A percentile compares a stretch with the other conserved stretches of the same genome.
phyloP scores from a whole-genome alignment of 192 early-diverging fungal genomes.

The Rhizophagus clarus region DNA sequence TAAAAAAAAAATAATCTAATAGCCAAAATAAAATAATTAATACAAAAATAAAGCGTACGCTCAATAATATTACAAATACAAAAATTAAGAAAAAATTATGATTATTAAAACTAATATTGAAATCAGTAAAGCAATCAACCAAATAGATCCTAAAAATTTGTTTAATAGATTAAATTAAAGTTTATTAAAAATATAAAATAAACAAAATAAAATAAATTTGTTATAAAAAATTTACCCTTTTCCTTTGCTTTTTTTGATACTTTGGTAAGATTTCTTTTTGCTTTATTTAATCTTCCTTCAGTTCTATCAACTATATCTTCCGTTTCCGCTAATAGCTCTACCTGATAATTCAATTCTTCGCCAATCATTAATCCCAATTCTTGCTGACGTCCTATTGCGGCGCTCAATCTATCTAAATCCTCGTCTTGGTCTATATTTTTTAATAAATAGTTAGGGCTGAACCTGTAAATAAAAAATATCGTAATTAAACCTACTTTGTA shows the following conservation, averaged over 20 bases:
- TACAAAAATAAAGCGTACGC: not conserved
- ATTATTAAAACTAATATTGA: not conserved
- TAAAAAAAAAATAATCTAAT: not conserved
- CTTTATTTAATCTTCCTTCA: conserved; percentile 44
- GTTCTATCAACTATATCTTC: conserved; percentile 64
- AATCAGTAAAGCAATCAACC: not conserved
- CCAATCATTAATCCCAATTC: conserved; percentile 72
- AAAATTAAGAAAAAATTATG: not conserved
- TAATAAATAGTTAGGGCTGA: not conserved
- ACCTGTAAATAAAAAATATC: not conserved
- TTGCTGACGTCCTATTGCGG: conserved; percentile 65
- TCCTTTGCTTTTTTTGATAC: conserved; percentile 56
- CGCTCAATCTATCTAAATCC: conserved; percentile 67
- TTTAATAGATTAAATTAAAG: not conserved
- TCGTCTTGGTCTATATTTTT: conserved; percentile 67
- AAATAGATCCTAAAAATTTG: not conserved
- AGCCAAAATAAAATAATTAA: not conserved
- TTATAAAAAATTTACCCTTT: conserved; percentile 44
- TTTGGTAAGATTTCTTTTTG: conserved; percentile 51
- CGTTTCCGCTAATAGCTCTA: conserved; percentile 72
- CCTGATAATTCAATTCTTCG: conserved; percentile 73
- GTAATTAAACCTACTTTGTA: conserved; percentile 52
- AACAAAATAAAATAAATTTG: not conserved
- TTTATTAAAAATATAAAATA: not conserved
- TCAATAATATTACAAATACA: not conserved